Conservation (phyloP, 169 alveolate species). For the Eimeria necatrix region DNA sequence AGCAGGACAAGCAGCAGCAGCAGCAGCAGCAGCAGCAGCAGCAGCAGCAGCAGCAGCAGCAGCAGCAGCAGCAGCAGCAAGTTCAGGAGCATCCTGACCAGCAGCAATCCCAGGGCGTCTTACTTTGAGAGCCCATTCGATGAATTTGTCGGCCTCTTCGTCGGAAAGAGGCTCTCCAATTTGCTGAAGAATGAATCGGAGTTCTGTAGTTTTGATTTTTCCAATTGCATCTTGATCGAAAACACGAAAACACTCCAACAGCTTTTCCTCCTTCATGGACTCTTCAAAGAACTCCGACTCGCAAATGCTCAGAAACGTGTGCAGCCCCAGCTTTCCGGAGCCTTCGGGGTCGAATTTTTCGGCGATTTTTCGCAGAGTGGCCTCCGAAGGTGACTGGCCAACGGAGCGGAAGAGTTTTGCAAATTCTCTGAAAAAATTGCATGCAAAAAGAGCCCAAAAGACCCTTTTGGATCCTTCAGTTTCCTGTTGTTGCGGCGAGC, state of each 20-base stretch:
- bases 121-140: constrained; percentile 80
- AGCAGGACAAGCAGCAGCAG: too few species aligned
- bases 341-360: constrained; percentile 61
- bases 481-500: too few species aligned
- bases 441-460: not conserved
- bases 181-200: constrained; percentile 70
- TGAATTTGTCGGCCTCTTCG: constrained; percentile 78
- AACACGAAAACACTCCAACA: constrained; percentile 71
- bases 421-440: constrained; percentile 58
- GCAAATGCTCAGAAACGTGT: constrained; percentile 74
- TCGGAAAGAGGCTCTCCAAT: constrained; percentile 77
- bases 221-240: constrained; percentile 78
- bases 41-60: too few species aligned
- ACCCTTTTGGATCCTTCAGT: too few species aligned
- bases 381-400: constrained; percentile 81
- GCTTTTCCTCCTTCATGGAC: constrained; percentile 77
- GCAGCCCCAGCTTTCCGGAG: constrained; percentile 54
- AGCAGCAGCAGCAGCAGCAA: too few species aligned
- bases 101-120: not conserved
- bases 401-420: constrained; percentile 78
- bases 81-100: not conserved
- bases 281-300: constrained; percentile 71
- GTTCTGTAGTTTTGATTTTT: constrained; percentile 44
- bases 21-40: too few species aligned
- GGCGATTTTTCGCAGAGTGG: constrained; percentile 23